Evolutionary conservation across 2,329 filamentous ascomycete genomes (phyloP).

Genomic region (Penicillium griseofulvum): DNA sequence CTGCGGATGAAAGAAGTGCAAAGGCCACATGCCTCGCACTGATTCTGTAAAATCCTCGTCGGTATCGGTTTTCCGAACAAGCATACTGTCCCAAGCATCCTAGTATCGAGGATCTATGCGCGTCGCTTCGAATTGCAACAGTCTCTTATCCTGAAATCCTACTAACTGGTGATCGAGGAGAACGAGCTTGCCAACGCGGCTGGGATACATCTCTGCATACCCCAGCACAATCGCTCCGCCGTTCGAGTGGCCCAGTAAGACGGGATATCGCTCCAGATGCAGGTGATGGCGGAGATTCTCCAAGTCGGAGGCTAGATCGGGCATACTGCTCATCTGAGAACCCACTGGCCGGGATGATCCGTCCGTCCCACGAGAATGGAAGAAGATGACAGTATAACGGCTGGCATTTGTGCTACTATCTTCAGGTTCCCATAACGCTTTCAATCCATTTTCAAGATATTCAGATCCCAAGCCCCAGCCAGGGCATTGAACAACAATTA

Average conservation of each 20-base stretch:
- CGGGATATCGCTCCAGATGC: background rate
- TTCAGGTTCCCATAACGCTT: background rate
- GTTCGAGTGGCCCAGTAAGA: background rate
- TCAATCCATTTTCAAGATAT: background rate
- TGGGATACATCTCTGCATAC: conserved; percentile 1
- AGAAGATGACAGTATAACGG: background rate
- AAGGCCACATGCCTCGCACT: background rate
- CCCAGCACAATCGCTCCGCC: conserved; percentile 1
- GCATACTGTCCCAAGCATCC: background rate
- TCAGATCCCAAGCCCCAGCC: background rate
- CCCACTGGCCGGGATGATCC: background rate
- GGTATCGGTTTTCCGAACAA: background rate
- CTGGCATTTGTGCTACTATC: background rate
- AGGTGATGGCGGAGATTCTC: background rate
- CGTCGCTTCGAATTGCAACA: background rate
- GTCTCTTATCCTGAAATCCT: background rate
- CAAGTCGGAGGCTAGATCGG: background rate
- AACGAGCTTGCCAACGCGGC: background rate
- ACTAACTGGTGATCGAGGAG: conserved; percentile 2
- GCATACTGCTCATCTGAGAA: conserved; percentile 1
- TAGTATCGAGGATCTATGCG: background rate
- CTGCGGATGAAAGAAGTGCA: background rate
- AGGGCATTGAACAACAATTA: background rate
- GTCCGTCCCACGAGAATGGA: background rate
- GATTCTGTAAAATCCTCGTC: background rate